Percentiles rank a stretch among this genome's conserved stretches.
Conservation (phyloP, 2,329 filamentous ascomycete genomes). For the Aspergillus fijiensis region DNA sequence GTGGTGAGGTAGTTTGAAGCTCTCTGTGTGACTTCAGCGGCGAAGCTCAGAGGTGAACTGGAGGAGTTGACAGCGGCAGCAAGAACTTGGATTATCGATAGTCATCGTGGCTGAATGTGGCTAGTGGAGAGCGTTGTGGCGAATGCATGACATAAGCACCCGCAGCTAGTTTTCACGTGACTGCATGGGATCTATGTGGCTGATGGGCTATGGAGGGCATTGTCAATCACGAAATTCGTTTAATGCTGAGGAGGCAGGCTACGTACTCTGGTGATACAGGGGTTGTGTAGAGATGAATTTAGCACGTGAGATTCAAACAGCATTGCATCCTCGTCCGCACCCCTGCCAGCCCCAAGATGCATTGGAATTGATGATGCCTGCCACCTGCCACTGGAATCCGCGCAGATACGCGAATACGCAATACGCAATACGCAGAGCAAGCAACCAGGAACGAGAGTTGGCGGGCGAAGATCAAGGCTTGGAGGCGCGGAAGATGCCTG, state of each 20-base stretch:
- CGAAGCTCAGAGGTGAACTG: constrained; percentile 3
- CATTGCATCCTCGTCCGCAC: too few species aligned
- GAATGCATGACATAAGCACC: not conserved
- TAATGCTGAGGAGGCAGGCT: too few species aligned
- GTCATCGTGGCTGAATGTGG: constrained; percentile 11
- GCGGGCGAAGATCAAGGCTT: not conserved
- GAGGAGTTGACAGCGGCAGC: not conserved
- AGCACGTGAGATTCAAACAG: too few species aligned
- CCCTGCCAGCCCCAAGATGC: too few species aligned
- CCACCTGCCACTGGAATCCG: too few species aligned
- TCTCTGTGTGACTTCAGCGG: not conserved
- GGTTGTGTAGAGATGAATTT: too few species aligned
- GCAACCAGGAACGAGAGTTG: not conserved
- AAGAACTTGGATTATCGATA: constrained; percentile 17
- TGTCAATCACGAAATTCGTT: too few species aligned
- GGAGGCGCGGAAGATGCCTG: not conserved
- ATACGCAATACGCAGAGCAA: not conserved
- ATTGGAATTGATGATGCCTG: not conserved
- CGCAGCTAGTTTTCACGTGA: not conserved
- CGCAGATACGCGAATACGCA: not conserved
- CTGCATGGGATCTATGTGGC: not conserved
- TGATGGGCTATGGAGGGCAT: too few species aligned
- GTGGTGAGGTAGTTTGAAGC: not conserved
- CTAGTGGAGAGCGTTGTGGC: constrained; percentile 1
- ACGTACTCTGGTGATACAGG: too few species aligned